Evolutionary conservation across 176 grass and related monocot genomes (phyloP).

Genomic region (Cenchrus purpureus): DNA sequence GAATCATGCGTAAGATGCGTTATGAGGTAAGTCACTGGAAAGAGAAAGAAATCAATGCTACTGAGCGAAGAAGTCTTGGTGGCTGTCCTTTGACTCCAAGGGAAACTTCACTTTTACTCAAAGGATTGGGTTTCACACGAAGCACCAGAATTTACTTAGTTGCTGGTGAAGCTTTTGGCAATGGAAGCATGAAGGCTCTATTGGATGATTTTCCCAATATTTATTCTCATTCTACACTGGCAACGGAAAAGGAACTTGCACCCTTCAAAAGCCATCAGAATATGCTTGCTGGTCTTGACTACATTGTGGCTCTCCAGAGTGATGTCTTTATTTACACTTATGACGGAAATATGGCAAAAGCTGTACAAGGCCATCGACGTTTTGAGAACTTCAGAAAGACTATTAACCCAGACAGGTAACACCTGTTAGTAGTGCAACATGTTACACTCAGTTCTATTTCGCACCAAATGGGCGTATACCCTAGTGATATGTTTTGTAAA

Average conservation of each 20-base stretch:
- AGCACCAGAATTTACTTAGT: conserved; percentile 90
- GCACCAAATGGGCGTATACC: neutral
- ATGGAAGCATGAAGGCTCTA: conserved; percentile 86
- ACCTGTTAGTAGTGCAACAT: conserved; percentile 11
- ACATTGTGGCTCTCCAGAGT: conserved; percentile 84
- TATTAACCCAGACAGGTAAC: conserved; percentile 88
- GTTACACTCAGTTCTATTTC: neutral
- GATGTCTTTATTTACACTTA: conserved; percentile 96
- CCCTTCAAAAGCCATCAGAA: conserved; percentile 94
- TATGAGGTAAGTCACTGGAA: conserved; percentile 95
- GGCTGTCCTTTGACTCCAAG: conserved; percentile 91
- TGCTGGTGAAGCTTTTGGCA: conserved; percentile 91
- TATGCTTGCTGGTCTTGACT: conserved; percentile 98
- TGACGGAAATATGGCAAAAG: conserved; percentile 98
- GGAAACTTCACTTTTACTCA: conserved; percentile 91
- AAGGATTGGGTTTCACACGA: conserved; percentile 74
- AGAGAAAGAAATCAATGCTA: conserved; percentile 97
- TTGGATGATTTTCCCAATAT: conserved; percentile 81
- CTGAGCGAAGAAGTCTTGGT: conserved; percentile 76
- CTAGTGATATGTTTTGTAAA: neutral
- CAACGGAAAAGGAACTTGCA: conserved; percentile 72
- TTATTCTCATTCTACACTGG: conserved; percentile 79
- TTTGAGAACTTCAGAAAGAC: conserved; percentile 98
- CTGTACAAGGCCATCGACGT: conserved; percentile 86
- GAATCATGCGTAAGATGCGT: conserved; percentile 83